These are phyloP conservation scores for Paraglomus occultum DNA, from an alignment of 192 early-diverging fungal species.

Conservation along the genomic window DNA sequence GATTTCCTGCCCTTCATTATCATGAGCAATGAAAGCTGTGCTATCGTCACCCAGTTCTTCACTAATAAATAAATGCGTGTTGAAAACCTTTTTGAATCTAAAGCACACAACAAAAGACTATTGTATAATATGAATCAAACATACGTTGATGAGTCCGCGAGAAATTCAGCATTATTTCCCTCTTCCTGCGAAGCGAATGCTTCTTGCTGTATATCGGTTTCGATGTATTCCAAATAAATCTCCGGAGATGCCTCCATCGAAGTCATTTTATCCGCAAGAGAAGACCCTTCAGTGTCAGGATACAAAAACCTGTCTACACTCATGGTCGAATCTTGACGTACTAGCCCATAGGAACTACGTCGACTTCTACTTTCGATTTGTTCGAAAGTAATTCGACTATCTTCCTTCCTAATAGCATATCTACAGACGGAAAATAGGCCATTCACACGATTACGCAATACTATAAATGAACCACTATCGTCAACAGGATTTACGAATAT, in stretches of 20 bases:
- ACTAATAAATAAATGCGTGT: slow-evolving; percentile 4
- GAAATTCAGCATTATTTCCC: too few relatives aligned
- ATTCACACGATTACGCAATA: slow-evolving; percentile 13
- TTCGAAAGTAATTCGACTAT: neutral
- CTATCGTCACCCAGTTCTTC: neutral
- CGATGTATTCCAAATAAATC: slow-evolving; percentile 1
- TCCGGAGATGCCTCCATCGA: neutral
- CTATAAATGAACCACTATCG: slow-evolving; percentile 7
- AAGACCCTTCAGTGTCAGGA: neutral
- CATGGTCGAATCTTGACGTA: slow-evolving; percentile 1
- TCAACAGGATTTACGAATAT: slow-evolving; percentile 23
- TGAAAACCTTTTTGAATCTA: neutral
- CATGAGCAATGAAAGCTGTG: slow-evolving; percentile 37
- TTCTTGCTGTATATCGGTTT: neutral
- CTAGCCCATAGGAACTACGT: slow-evolving; percentile 3
- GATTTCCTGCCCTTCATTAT: slow-evolving; percentile 30
- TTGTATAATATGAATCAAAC: too few relatives aligned
- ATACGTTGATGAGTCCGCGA: too few relatives aligned
- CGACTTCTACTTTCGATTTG: neutral
- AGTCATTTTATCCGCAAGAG: neutral
- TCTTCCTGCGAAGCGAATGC: too few relatives aligned
- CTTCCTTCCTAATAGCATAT: slow-evolving; percentile 19
- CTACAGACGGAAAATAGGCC: slow-evolving; percentile 7
- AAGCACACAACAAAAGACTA: neutral
- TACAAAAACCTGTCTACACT: neutral